These are phyloP conservation scores for Thozetella sp. DNA, from an alignment of 495 filamentous ascomycete genomes.

Conservation along the genomic window DNA sequence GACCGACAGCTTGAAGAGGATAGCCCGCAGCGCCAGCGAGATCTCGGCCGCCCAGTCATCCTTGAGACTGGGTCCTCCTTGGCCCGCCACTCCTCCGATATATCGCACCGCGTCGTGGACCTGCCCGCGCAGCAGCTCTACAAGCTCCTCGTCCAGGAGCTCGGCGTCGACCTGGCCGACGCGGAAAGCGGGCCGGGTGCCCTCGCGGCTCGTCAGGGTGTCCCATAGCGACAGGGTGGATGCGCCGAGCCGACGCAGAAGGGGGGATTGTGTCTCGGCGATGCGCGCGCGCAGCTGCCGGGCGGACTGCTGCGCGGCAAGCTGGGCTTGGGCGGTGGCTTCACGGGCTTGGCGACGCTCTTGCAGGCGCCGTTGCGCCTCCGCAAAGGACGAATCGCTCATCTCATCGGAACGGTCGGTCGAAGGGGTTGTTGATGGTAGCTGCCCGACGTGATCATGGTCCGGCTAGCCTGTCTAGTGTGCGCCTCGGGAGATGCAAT, in stretches of 20 bases:
- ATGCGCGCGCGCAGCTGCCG: conserved; percentile 59
- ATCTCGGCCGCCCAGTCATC: conserved; percentile 92
- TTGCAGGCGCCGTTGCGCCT: conserved; percentile 80
- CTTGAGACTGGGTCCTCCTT: conserved; percentile 26
- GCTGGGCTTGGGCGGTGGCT: conserved; percentile 55
- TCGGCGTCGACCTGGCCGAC: conserved; percentile 98
- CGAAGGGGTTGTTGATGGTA: not conserved
- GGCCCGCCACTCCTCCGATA: conserved; percentile 59
- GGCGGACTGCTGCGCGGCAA: conserved; percentile 56
- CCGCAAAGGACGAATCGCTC: conserved; percentile 78
- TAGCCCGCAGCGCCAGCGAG: conserved; percentile 69
- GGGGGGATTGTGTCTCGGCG: conserved; percentile 64
- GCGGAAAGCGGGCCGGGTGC: conserved; percentile 82
- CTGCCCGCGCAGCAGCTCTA: conserved; percentile 82
- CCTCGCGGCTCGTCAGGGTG: conserved; percentile 70
- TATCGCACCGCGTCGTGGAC: conserved; percentile 89
- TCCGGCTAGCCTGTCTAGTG: not conserved
- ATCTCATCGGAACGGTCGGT: conserved; percentile 41
- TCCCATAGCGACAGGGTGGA: conserved; percentile 68
- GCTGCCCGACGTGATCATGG: not conserved
- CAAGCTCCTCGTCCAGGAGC: conserved; percentile 90
- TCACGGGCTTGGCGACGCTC: conserved; percentile 77
- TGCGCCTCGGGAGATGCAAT: not conserved
- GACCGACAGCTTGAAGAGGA: conserved; percentile 91
- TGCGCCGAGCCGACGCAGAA: conserved; percentile 55